Percentiles rank a stretch among this genome's conserved stretches.
Conservation (phyloP, 2,329 filamentous ascomycete genomes). For the Beauveria asiatica region DNA sequence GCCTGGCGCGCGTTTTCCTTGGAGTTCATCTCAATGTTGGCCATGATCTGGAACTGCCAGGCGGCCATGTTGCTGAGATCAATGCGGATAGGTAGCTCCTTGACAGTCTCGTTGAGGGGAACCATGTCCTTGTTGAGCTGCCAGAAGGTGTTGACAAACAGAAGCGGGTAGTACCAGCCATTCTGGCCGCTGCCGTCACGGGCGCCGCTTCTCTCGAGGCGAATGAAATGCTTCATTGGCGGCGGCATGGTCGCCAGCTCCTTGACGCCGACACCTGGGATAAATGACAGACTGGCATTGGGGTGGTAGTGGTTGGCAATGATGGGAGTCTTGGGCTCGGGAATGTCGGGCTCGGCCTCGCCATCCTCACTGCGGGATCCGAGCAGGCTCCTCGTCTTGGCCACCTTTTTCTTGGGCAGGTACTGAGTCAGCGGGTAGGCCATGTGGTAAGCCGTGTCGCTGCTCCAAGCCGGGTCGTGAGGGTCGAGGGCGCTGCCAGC, state of each 20-base stretch:
- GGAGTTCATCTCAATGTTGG: constrained; percentile 77
- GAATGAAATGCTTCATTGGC: constrained; percentile 67
- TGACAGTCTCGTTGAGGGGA: constrained; percentile 82
- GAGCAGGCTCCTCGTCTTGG: constrained; percentile 84
- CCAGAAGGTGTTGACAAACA: constrained; percentile 97
- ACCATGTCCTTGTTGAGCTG: constrained; percentile 88
- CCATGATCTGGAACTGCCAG: constrained; percentile 85
- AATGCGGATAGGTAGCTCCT: constrained; percentile 71
- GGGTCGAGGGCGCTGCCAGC: constrained; percentile 72
- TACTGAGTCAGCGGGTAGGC: constrained; percentile 81
- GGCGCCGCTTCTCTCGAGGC: constrained; percentile 69
- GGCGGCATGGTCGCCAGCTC: constrained; percentile 60
- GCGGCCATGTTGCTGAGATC: constrained; percentile 71
- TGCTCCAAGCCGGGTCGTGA: constrained; percentile 60
- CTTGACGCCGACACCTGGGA: constrained; percentile 69
- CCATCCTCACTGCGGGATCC: constrained; percentile 36
- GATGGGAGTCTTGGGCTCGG: constrained; percentile 53
- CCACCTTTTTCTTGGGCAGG: constrained; percentile 79
- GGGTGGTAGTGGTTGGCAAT: constrained; percentile 88
- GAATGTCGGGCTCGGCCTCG: constrained; percentile 42
- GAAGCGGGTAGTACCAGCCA: constrained; percentile 84
- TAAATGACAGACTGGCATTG: constrained; percentile 82
- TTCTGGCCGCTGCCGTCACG: constrained; percentile 79
- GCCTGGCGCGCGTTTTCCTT: constrained; percentile 75
- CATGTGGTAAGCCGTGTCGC: constrained; percentile 72